Evolutionary conservation across 2,329 filamentous ascomycete species (phyloP).

Genomic region (Mycosphaerella arachidis): DNA sequence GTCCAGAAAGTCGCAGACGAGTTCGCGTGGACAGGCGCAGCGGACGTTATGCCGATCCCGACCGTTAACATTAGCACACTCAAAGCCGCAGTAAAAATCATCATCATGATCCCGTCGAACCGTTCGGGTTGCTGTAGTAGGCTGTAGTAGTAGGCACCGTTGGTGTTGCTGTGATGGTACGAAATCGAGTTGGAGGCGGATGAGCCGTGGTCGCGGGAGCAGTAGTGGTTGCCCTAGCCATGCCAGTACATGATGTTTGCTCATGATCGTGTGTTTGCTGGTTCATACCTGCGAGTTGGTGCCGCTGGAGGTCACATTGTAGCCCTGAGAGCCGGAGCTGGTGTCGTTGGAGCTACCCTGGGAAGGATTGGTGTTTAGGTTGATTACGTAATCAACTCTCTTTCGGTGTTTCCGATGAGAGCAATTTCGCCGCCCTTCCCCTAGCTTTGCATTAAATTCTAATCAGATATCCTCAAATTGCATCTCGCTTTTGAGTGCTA

Average conservation of each 20-base stretch:
- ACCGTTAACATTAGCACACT: too few species aligned
- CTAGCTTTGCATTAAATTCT: too few species aligned
- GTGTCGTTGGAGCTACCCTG: constrained; percentile 13
- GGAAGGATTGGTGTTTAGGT: constrained; percentile 9
- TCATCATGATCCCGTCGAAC: constrained; percentile 37
- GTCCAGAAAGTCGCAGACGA: too few species aligned
- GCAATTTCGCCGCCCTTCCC: neutral
- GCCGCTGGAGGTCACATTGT: constrained; percentile 45
- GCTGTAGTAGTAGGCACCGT: constrained; percentile 58
- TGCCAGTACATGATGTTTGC: neutral
- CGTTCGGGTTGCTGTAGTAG: constrained; percentile 53
- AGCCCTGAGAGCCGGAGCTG: constrained; percentile 23
- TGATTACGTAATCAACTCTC: neutral
- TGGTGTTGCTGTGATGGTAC: constrained; percentile 66
- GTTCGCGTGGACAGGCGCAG: too few species aligned
- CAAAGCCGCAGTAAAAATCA: too few species aligned
- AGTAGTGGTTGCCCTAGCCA: constrained; percentile 63
- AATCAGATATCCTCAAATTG: too few species aligned
- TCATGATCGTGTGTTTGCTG: neutral
- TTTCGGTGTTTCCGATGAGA: neutral
- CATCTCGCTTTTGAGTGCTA: too few species aligned
- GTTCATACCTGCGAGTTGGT: constrained; percentile 58
- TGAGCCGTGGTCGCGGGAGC: constrained; percentile 59
- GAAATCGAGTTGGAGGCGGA: constrained; percentile 53
- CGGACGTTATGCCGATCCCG: too few species aligned